phyloP scores from a whole-genome alignment of 306 rosid species.

The Quercus alba region DNA sequence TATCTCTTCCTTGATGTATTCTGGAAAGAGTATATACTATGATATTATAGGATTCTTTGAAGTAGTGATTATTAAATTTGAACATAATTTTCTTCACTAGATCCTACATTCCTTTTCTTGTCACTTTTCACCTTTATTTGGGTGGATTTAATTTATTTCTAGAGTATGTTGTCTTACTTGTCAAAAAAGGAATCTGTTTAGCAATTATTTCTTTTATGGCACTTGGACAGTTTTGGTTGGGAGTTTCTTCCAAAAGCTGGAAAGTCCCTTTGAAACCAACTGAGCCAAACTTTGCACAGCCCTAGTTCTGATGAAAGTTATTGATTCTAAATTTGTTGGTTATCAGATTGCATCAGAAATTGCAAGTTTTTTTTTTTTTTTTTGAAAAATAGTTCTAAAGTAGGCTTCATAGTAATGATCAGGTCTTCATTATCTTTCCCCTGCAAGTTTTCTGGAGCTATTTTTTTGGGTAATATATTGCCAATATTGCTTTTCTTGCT shows the following conservation, averaged over 20 bases:
- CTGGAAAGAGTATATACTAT: neutral
- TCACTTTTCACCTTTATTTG: neutral
- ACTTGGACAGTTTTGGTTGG: neutral
- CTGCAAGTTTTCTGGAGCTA: slow-evolving; percentile 1
- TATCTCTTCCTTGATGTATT: neutral
- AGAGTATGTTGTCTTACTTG: neutral
- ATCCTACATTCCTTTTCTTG: neutral
- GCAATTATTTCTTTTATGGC: neutral
- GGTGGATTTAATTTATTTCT: neutral
- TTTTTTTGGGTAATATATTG: neutral
- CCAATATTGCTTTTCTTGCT: neutral
- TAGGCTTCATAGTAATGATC: neutral
- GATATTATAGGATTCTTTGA: neutral
- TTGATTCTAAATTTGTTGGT: neutral
- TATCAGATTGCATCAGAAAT: neutral
- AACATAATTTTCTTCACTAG: neutral
- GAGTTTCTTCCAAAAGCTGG: neutral
- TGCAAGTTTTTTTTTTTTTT: neutral
- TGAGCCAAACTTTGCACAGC: neutral
- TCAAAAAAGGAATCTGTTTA: neutral
- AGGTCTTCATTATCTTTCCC: neutral
- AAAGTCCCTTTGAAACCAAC: neutral
- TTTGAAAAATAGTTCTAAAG: neutral
- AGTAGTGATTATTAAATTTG: neutral
- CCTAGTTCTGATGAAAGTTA: neutral